These are phyloP conservation scores for Pseudonectria foliicola DNA, from an alignment of 2,329 filamentous ascomycete species.

Conservation along the genomic window DNA sequence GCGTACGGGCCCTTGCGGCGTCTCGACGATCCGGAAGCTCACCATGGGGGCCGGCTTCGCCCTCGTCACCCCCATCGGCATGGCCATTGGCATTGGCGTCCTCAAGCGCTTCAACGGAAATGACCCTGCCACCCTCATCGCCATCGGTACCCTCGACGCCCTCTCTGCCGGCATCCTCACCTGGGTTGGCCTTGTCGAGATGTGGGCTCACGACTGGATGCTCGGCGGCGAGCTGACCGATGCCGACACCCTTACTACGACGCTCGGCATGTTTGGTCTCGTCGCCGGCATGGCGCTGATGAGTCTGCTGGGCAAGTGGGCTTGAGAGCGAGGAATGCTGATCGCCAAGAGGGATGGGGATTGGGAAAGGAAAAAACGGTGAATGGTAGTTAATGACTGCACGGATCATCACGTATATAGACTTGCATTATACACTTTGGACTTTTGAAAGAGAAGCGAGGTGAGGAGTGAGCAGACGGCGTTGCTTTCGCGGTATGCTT, in stretches of 20 bases:
- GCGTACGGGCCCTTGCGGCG: slow-evolving; percentile 11
- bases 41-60: slow-evolving; percentile 57
- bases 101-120: slow-evolving; percentile 67
- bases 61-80: slow-evolving; percentile 66
- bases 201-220: slow-evolving; percentile 71
- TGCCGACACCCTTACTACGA: slow-evolving; percentile 40
- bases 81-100: slow-evolving; percentile 72
- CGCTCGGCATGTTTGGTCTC: slow-evolving; percentile 45
- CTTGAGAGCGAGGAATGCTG: slow-evolving; percentile 30
- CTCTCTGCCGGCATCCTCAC: slow-evolving; percentile 67
- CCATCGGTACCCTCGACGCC: slow-evolving; percentile 66
- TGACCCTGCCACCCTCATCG: slow-evolving; percentile 58
- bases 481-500: too few relatives aligned
- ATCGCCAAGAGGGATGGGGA: too few relatives aligned
- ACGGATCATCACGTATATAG: too few relatives aligned
- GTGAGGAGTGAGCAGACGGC: too few relatives aligned
- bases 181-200: slow-evolving; percentile 73
- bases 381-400: too few relatives aligned
- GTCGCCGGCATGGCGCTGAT: slow-evolving; percentile 59
- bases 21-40: slow-evolving; percentile 44
- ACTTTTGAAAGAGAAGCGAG: not conserved
- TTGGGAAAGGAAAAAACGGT: too few relatives aligned
- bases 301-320: slow-evolving; percentile 71
- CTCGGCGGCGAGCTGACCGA: slow-evolving; percentile 47
- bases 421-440: too few relatives aligned